These are phyloP conservation scores for Saccharomycopsis sp. DNA, from an alignment of 805 yeast genomes.

Conservation along the genomic window DNA sequence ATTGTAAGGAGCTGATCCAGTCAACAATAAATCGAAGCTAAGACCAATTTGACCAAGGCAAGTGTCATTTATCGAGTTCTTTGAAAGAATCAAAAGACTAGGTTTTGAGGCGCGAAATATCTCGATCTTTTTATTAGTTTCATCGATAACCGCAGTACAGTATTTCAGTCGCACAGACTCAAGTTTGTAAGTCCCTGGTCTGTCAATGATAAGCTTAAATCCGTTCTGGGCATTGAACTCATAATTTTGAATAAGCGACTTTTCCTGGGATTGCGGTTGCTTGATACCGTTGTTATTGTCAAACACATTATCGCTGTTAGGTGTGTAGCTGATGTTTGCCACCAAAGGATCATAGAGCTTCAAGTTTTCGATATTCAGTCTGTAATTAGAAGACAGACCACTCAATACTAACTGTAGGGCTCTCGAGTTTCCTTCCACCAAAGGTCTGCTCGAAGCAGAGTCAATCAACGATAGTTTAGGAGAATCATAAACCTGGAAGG, in stretches of 20 bases:
- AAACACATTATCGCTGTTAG: conserved; percentile 23
- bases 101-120: conserved; percentile 30
- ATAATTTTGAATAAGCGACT: conserved; percentile 21
- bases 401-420: conserved; percentile 15
- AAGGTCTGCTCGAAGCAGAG: conserved; percentile 10
- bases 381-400: conserved; percentile 3
- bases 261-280: conserved; percentile 21
- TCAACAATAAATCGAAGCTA: conserved; percentile 55
- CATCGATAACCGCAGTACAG: conserved; percentile 62
- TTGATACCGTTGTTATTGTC: neutral
- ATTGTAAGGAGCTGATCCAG: conserved; percentile 80
- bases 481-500: conserved; percentile 46
- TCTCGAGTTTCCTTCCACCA: conserved; percentile 14
- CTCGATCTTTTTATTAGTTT: conserved; percentile 52
- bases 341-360: conserved; percentile 27
- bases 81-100: conserved; percentile 33
- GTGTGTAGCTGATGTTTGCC: conserved; percentile 29
- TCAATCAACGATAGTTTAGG: conserved; percentile 47
- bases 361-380: conserved; percentile 6
- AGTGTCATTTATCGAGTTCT: conserved; percentile 57
- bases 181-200: conserved; percentile 64
- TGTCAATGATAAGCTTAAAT: conserved; percentile 34
- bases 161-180: conserved; percentile 46
- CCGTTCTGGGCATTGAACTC: conserved; percentile 26
- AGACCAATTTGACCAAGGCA: conserved; percentile 94